Percentiles rank a stretch among this genome's conserved stretches.
Conservation (phyloP, 2,329 filamentous ascomycete species). For the Phyllosticta citriasiana region DNA sequence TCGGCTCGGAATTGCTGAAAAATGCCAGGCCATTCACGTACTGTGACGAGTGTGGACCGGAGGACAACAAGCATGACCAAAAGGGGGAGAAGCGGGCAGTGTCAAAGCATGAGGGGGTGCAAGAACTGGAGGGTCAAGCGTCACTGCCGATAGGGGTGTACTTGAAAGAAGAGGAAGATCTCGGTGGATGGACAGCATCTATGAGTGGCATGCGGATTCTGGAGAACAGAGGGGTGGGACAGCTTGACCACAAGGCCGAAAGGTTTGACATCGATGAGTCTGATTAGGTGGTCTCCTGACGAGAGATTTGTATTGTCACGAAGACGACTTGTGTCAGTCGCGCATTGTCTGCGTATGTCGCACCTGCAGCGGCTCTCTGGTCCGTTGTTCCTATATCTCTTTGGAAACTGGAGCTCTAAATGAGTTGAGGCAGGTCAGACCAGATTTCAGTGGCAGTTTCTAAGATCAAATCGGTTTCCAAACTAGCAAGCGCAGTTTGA, state of each 20-base stretch:
- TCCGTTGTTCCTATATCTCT: too few species aligned
- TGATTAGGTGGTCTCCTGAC: conserved; percentile 1
- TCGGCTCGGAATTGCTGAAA: neutral
- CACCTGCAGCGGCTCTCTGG: too few species aligned
- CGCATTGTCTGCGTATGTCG: too few species aligned
- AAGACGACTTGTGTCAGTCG: too few species aligned
- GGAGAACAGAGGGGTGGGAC: conserved; percentile 3
- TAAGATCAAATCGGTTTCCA: too few species aligned
- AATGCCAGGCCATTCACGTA: neutral
- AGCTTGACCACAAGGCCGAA: conserved; percentile 12
- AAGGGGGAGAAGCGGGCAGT: neutral
- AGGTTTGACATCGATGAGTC: conserved; percentile 12
- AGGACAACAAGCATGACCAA: neutral
- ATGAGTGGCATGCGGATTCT: neutral
- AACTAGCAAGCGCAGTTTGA: too few species aligned
- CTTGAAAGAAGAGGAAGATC: conserved; percentile 5
- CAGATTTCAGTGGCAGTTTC: too few species aligned
- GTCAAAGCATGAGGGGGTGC: neutral
- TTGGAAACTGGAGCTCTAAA: too few species aligned
- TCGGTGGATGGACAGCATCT: neutral
- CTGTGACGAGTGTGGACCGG: too few species aligned
- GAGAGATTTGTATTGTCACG: too few species aligned
- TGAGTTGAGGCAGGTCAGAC: too few species aligned
- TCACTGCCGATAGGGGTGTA: conserved; percentile 10
- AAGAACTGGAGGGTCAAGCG: neutral